Percentiles rank a stretch among this genome's conserved stretches.
These are phyloP conservation scores for Paramyrothecium sp. DNA, from an alignment of 2,329 filamentous ascomycete genomes.

Conservation along the genomic window DNA sequence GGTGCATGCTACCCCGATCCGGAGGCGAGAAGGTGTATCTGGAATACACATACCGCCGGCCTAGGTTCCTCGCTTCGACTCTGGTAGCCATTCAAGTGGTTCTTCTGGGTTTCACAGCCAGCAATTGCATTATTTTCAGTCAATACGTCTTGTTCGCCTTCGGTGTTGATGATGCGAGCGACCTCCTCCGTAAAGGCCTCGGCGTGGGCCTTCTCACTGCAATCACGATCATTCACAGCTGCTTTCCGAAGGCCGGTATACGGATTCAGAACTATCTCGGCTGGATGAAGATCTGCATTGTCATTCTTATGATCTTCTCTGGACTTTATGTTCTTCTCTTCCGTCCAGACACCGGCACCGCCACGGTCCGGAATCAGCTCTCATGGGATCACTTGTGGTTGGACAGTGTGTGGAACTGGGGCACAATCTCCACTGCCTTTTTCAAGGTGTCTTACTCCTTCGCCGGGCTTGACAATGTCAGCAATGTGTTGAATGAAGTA, in stretches of 20 bases:
- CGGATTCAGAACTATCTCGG: slow-evolving; percentile 60
- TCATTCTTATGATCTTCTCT: slow-evolving; percentile 60
- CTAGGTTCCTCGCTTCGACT: slow-evolving; percentile 62
- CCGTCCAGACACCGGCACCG: slow-evolving; percentile 21
- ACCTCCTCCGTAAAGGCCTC: slow-evolving; percentile 51
- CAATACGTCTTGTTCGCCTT: slow-evolving; percentile 63
- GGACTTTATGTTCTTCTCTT: slow-evolving; percentile 58
- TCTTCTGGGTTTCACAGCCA: slow-evolving; percentile 64
- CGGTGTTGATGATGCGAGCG: slow-evolving; percentile 46
- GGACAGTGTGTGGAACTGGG: slow-evolving; percentile 68
- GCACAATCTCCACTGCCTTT: slow-evolving; percentile 63
- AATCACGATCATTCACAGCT: slow-evolving; percentile 59
- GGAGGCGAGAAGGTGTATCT: slow-evolving; percentile 71
- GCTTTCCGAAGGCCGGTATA: slow-evolving; percentile 56
- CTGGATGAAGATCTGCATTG: slow-evolving; percentile 60
- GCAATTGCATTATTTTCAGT: slow-evolving; percentile 69
- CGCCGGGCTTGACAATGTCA: slow-evolving; percentile 63
- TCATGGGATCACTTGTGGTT: slow-evolving; percentile 59
- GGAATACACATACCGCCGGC: slow-evolving; percentile 64
- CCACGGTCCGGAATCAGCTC: slow-evolving; percentile 8
- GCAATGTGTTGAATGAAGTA: slow-evolving; percentile 71
- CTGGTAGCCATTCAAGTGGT: slow-evolving; percentile 63
- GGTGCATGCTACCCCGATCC: slow-evolving; percentile 68
- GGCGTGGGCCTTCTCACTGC: slow-evolving; percentile 54
- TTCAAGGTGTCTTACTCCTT: slow-evolving; percentile 72